Evolutionary conservation across 768 basidiomycete genomes (phyloP).

Genomic region (Tylopilus intermedius): DNA sequence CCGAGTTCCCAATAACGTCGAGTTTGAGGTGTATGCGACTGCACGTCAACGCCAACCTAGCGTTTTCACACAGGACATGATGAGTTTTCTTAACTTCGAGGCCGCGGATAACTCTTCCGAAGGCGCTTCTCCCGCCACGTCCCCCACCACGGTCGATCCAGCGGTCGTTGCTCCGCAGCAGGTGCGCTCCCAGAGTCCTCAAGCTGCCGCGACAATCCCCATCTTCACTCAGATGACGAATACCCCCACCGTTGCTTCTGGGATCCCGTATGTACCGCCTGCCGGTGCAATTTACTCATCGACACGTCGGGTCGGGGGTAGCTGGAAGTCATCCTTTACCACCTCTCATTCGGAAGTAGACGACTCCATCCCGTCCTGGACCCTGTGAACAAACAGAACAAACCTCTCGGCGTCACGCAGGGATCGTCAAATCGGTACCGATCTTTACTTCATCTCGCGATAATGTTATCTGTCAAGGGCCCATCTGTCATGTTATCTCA

Average conservation of each 20-base stretch:
- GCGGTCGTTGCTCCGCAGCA: slow-evolving; percentile 22
- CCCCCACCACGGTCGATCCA: not conserved
- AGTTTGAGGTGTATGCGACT: slow-evolving; percentile 10
- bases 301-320: slow-evolving; percentile 51
- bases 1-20: slow-evolving; percentile 8
- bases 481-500: slow-evolving; percentile 9
- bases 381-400: slow-evolving; percentile 13
- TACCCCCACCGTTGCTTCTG: not conserved
- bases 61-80: slow-evolving; percentile 27
- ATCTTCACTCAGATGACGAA: slow-evolving; percentile 29
- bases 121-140: not conserved
- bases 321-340: slow-evolving; percentile 36
- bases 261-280: slow-evolving; percentile 46
- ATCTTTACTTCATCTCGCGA: slow-evolving; percentile 12
- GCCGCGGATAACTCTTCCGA: slow-evolving; percentile 11
- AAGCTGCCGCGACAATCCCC: slow-evolving; percentile 16
- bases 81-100: slow-evolving; percentile 39
- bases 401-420: not conserved
- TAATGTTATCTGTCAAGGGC: slow-evolving; percentile 3
- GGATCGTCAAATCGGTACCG: slow-evolving; percentile 1
- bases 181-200: slow-evolving; percentile 16
- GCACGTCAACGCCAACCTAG: slow-evolving; percentile 19
- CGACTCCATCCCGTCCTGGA: slow-evolving; percentile 29
- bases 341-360: slow-evolving; percentile 26
- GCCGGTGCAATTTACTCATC: slow-evolving; percentile 47